Conservation (phyloP, 1,139 yeast species). For the Candida mesenterica region DNA sequence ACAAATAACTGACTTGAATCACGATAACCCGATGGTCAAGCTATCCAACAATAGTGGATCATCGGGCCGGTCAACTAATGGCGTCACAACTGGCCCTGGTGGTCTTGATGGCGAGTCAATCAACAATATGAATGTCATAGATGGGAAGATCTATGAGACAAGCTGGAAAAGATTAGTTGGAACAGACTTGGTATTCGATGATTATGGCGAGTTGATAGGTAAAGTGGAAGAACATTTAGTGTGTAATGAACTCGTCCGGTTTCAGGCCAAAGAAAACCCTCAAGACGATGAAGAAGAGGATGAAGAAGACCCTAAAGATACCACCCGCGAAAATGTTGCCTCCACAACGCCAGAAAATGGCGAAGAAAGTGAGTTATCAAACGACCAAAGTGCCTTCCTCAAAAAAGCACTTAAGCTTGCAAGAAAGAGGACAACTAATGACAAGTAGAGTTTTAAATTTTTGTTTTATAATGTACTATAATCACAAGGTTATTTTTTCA, state of each 20-base stretch:
- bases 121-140: conserved; percentile 33
- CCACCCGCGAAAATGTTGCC: conserved; percentile 15
- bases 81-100: conserved; percentile 6
- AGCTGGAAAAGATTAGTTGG: conserved; percentile 81
- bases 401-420: conserved; percentile 30
- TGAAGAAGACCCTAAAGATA: conserved; percentile 2
- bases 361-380: conserved; percentile 11
- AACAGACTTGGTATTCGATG: conserved; percentile 68
- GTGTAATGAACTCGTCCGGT: conserved; percentile 29
- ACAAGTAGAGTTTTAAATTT: neutral
- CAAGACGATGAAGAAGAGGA: conserved; percentile 1
- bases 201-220: conserved; percentile 52
- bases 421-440: conserved; percentile 12
- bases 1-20: conserved; percentile 38
- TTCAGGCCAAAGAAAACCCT: conserved; percentile 17
- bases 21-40: conserved; percentile 37
- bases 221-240: conserved; percentile 40
- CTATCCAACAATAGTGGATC: conserved; percentile 31
- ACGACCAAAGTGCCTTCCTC: conserved; percentile 27
- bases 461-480: neutral
- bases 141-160: conserved; percentile 63
- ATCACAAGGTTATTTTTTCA: too few species aligned
- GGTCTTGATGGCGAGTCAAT: conserved; percentile 16
- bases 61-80: conserved; percentile 1
- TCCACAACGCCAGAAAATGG: conserved; percentile 6